phyloP scores from a whole-genome alignment of 805 yeast genomes.

The Suhomyces tanzawaensis region DNA sequence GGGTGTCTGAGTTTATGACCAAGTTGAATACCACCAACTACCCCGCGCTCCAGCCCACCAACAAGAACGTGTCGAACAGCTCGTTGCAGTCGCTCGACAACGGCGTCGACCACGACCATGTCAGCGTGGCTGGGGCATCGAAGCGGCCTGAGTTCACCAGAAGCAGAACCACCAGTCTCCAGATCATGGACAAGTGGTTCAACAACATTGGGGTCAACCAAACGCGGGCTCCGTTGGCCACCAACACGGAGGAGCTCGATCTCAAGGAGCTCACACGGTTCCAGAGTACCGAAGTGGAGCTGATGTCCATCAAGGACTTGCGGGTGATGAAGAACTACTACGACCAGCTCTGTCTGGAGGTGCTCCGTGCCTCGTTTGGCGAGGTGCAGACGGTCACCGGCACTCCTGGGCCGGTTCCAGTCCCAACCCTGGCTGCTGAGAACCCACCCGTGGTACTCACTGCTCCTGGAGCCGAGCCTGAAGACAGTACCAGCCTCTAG shows the following conservation, averaged over 20 bases:
- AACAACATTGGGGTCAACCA: slow-evolving; percentile 24
- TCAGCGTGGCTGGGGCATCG: slow-evolving; percentile 9
- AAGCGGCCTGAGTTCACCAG: slow-evolving; percentile 27
- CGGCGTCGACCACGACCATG: slow-evolving; percentile 23
- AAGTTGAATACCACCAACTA: slow-evolving; percentile 28
- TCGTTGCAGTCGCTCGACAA: slow-evolving; percentile 36
- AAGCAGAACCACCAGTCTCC: slow-evolving; percentile 37
- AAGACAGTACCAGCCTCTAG: neutral
- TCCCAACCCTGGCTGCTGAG: neutral
- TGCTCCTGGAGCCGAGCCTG: neutral
- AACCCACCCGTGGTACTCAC: slow-evolving; percentile 1
- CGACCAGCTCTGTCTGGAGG: slow-evolving; percentile 34
- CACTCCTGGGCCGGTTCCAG: neutral
- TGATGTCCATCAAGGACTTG: slow-evolving; percentile 34
- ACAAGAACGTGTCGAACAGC: slow-evolving; percentile 23
- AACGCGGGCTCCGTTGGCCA: slow-evolving; percentile 6
- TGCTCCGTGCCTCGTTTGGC: neutral
- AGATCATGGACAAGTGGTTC: slow-evolving; percentile 45
- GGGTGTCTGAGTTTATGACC: slow-evolving; percentile 42
- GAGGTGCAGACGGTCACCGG: neutral
- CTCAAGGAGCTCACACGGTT: slow-evolving; percentile 29
- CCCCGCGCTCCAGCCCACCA: slow-evolving; percentile 6
- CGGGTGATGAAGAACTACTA: slow-evolving; percentile 31
- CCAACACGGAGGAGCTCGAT: slow-evolving; percentile 5
- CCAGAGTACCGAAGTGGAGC: slow-evolving; percentile 35